Base-by-base conservation (phyloP, 2,329 filamentous ascomycete genomes). In the Passalora sequoiae region DNA sequence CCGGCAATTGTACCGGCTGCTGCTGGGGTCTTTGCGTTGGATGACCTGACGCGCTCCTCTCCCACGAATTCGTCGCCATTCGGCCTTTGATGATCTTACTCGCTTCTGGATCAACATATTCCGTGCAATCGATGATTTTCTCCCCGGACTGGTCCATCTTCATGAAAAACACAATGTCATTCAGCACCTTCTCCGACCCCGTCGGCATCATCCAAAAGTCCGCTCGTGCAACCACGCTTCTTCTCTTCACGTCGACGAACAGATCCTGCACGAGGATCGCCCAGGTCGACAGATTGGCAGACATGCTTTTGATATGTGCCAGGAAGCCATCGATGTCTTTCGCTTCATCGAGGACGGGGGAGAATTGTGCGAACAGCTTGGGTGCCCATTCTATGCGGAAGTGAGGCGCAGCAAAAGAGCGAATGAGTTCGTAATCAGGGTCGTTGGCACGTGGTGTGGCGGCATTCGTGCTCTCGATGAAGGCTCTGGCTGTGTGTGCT, bases 91-190 rank as follows among this genome's bases (percentile, higher is more conserved):
- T 52, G 27, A 40, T 27, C 40, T 40, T 38, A 42, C 46, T 52
- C 2, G 49, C 49, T 30, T 43, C 40, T 15, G 50, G 46, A 49
- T 52, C 50, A 21, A 52, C 25, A 47, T 49, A 52, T 38, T 52
- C 46, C 15, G 33, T 45, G 32, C 48, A 51, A 37, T 45, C 46
- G 2, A 45, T 24, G 21, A 47, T 29, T 43, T 43, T 49, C 25
- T 43, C 44, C 4, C 46, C 46, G 17, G 20, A 38, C 40, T 31
- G 28, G 31, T 52, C 49, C 24, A 43, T 40, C 35, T 40, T 52
- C 16, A 52, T 27, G 15, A 47, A 49, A 15, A 49, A 49, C 4
- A 52, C 43, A 16, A 52, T 46, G 38, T 52, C 49, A 47, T 52
- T 49, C 6, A 13, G 37, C 3, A 52, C 44, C 41, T 46, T 49